Evolutionary conservation across 305 asterid genomes (phyloP).

Genomic region (Fraxinus angustifolia): DNA sequence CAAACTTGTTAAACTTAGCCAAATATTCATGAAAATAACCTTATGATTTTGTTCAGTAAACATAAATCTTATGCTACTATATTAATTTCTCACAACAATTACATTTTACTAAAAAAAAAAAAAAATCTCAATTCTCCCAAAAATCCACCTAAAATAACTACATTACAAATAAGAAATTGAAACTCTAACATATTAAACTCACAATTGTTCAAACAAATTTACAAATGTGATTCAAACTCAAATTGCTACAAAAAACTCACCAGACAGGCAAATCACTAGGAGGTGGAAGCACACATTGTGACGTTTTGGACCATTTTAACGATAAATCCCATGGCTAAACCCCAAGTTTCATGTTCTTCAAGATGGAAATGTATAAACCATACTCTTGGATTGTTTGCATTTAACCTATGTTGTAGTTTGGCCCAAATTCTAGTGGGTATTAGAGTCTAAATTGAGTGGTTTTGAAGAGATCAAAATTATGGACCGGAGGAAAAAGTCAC

Average conservation of each 20-base stretch:
- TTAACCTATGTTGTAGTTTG: not conserved
- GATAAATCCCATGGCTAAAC: not conserved
- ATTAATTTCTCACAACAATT: not conserved
- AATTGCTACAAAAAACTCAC: not conserved
- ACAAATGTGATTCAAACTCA: not conserved
- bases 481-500: no score
- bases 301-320: not conserved
- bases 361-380: slow-evolving; percentile 14
- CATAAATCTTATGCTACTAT: not conserved
- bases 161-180: not conserved
- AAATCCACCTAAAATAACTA: not conserved
- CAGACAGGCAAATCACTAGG: not conserved
- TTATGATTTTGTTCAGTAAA: not conserved
- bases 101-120: not conserved
- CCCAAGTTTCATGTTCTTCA: not conserved
- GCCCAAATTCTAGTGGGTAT: no score
- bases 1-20: not conserved
- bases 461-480: no score
- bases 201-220: not conserved
- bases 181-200: not conserved
- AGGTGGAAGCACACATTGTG: not conserved
- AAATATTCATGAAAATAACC: no score
- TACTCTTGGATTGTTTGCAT: slow-evolving; percentile 6
- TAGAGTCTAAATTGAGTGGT: no score
- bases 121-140: not conserved